Evolutionary conservation across 352 stramenopile genomes (phyloP), one percentile per base, ranked within the genome.

Genomic region (Pythium monospermum): DNA sequence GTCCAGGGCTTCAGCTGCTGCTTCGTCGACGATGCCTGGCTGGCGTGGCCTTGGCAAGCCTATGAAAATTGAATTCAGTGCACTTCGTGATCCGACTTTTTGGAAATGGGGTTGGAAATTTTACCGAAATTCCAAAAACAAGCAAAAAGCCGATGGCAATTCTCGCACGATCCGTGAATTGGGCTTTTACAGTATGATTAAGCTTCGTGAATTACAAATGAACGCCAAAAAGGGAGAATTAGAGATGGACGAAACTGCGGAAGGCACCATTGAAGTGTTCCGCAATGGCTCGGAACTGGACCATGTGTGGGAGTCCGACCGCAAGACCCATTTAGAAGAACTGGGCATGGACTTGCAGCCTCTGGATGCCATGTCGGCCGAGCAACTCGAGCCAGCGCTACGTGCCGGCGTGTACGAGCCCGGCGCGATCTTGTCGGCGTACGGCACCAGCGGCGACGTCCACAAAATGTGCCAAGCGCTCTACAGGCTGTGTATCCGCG

Each of bases 31-130:
- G 31, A 39, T 46, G 19, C 55, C 19, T 18, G 54, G 50, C 39
- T 47, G 59, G 66, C 10, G 50, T 10, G 22, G 42, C 41, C n/a
- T 68, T 56, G 73, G 83, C 31, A 94, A 91, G 57, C 81, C 78
- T 47, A 87, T 94, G 62, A 85, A 87, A 42, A 76, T 94, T 31
- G 83, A 94, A 61, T 79, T 90, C 55, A 85, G 72, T 5, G 81
- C 83, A n/a, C 61, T 90, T 32, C 57, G 77, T 21, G 83, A 94
- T 57, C 76, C 83, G 36, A 81, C 81, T 51, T 92, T 92, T 50
- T 94, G 83, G 83, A 89, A 89, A 50, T 94, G 83, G 83, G 83
- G 83, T 13, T 68, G 85, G 33, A 79, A 91, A 49, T 94, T 92
- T 50, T 85, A 85, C 67, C 76, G 80, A 59, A 91, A 90, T 54